Evolutionary conservation across 306 rosid species (phyloP).

Genomic region (Boehmeria nivea): DNA sequence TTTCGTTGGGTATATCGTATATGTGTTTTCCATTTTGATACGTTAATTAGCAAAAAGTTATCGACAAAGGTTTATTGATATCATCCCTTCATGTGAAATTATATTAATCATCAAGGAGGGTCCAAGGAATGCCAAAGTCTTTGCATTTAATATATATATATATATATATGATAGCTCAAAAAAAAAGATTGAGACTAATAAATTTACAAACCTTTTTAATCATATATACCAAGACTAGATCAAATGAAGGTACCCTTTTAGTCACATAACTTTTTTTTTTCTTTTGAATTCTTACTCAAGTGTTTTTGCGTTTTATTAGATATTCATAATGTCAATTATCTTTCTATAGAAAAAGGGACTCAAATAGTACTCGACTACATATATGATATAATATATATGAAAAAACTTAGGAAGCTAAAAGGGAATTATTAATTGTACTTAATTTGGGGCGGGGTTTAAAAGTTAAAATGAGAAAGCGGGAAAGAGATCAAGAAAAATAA

Average conservation of each 20-base stretch:
- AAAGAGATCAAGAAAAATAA: slow-evolving; percentile 13
- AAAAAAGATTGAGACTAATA: neutral
- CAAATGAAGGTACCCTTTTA: no score
- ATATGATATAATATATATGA: neutral
- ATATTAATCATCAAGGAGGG: neutral
- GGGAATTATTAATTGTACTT: neutral
- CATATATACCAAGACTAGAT: no score
- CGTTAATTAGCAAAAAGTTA: no score
- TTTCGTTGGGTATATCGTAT: no score
- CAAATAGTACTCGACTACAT: neutral
- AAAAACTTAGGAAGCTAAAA: neutral
- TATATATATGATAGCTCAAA: neutral
- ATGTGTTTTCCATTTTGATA: no score
- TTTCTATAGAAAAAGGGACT: no score
- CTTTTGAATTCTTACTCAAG: no score
- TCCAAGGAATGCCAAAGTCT: neutral
- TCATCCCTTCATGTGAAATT: neutral
- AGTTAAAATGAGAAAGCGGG: slow-evolving; percentile 13
- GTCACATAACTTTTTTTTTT: no score
- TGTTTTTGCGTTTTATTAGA: no score
- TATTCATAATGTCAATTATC: no score
- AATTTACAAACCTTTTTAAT: no score
- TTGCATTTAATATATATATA: neutral
- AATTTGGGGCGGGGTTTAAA: neutral
- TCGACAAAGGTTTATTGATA: no score